Evolutionary conservation across 768 basidiomycete genomes (phyloP).

Genomic region (Leccinellum luteum): DNA sequence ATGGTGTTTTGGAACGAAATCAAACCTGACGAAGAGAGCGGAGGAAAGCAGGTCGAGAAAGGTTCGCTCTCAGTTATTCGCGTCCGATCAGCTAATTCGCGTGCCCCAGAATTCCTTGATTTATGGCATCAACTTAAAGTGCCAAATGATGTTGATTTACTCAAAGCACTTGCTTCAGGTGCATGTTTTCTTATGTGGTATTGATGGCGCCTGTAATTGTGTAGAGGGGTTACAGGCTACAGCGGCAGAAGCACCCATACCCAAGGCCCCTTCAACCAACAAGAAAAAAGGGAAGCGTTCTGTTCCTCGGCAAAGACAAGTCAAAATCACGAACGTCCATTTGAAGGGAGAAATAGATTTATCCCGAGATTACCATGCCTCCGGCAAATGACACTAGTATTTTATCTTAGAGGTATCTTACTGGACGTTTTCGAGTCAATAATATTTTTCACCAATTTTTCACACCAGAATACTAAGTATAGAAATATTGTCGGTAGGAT

Average conservation of each 20-base stretch:
- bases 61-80: slow-evolving; percentile 42
- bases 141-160: slow-evolving; percentile 81
- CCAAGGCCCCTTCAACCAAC: slow-evolving; percentile 51
- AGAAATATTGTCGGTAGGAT: too few relatives aligned
- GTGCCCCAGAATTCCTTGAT: slow-evolving; percentile 71
- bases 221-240: slow-evolving; percentile 82
- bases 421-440: neutral
- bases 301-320: slow-evolving; percentile 69
- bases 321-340: slow-evolving; percentile 87
- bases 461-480: neutral
- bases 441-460: neutral
- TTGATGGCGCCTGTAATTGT: slow-evolving; percentile 1
- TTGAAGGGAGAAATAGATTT: slow-evolving; percentile 84
- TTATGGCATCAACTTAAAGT: slow-evolving; percentile 85
- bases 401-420: neutral
- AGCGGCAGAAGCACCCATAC: slow-evolving; percentile 55
- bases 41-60: slow-evolving; percentile 74
- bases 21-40: slow-evolving; percentile 69
- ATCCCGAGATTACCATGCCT: slow-evolving; percentile 60
- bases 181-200: slow-evolving; percentile 12
- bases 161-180: slow-evolving; percentile 76
- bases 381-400: slow-evolving; percentile 13
- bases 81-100: slow-evolving; percentile 3
- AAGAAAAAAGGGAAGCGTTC: slow-evolving; percentile 85
- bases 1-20: slow-evolving; percentile 93